Evolutionary conservation across 2,329 filamentous ascomycete species (phyloP), one percentile per base, ranked within the genome.

Genomic region (Penicillium psychrosexuale): DNA sequence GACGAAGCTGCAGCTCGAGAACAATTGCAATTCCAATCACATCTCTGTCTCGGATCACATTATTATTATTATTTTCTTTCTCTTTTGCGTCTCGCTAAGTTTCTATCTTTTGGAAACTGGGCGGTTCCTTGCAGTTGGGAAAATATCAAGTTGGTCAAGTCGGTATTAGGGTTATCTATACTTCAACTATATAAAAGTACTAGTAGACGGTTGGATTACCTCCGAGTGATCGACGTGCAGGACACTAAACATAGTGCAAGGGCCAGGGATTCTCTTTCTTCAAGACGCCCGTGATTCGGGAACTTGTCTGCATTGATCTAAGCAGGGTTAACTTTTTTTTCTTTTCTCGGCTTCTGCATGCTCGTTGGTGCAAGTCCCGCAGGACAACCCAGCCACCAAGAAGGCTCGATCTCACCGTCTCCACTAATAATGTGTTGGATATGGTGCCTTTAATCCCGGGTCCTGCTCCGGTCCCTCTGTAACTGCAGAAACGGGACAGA

Each of bases 391-490:
- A 66, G 61, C 66, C 61, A 68, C 61, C 60, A 39, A 57, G 49
- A 58, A 59, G 66, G 64, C 63, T 65, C 59, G 61, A 66, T 65
- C 59, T 60, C 55, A 60, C 51, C 57, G 63, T 63, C 55, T 66
- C 67, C 62, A 61, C 67, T 69, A 69, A 69, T 69, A 55, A 64
- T 57, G 60, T 65, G 55, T 54, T 63, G 47, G 27, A 52, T 57
- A 27, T 57, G 39, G 39, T 47, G 47, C 57, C 60, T 55, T 55
- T 48, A 55, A 61, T 63, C 58, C 56, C 60, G 49, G 54, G 40
- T 56, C 30, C 43, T 51, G 43, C 59, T 48, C 27, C 17, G 5
- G 46, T 47, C 27, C 22, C 33, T 48, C 46, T 22, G 17, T 52
- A 40, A 49, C 38, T 43, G 22, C 30, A 42, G 36, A 40, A 43